phyloP scores from a whole-genome alignment of 2,329 filamentous ascomycete species.

The Fusarium falciforme region DNA sequence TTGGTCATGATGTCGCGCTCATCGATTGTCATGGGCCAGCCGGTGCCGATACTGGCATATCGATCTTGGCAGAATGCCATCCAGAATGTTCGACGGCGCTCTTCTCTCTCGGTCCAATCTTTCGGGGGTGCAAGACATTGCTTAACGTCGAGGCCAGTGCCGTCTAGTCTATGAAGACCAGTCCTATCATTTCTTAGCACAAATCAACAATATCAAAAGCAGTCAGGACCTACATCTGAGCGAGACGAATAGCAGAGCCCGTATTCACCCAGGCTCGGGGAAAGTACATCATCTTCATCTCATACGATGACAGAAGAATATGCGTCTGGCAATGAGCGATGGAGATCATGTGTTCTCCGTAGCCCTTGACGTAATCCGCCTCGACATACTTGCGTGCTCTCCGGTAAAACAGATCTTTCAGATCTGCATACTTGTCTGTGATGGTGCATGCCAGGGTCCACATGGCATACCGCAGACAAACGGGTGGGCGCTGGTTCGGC shows the following conservation, averaged over 20 bases:
- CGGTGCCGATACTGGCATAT: slow-evolving; percentile 95
- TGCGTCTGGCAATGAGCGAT: slow-evolving; percentile 89
- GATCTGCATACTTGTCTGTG: slow-evolving; percentile 80
- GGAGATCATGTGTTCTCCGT: slow-evolving; percentile 89
- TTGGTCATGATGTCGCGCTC: slow-evolving; percentile 91
- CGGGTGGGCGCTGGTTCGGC: slow-evolving; percentile 86
- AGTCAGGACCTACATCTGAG: slow-evolving; percentile 75
- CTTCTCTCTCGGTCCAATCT: slow-evolving; percentile 95
- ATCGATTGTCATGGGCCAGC: slow-evolving; percentile 95
- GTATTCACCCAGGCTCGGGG: slow-evolving; percentile 95
- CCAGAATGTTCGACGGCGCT: slow-evolving; percentile 94
- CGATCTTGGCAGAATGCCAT: slow-evolving; percentile 90
- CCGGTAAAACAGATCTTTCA: slow-evolving; percentile 91
- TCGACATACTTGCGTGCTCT: slow-evolving; percentile 91
- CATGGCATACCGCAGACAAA: slow-evolving; percentile 92
- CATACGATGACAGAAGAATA: slow-evolving; percentile 81
- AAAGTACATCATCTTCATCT: slow-evolving; percentile 98
- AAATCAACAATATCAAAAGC: background rate
- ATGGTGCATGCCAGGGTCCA: slow-evolving; percentile 94
- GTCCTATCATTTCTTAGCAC: slow-evolving; percentile 72
- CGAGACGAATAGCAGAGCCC: slow-evolving; percentile 81
- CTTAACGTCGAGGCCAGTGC: slow-evolving; percentile 86
- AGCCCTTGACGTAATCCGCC: slow-evolving; percentile 89
- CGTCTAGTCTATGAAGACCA: slow-evolving; percentile 88
- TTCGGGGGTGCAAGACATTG: slow-evolving; percentile 86